Evolutionary conservation across 352 stramenopile species (phyloP).

Genomic region (Pythium graminicola): DNA sequence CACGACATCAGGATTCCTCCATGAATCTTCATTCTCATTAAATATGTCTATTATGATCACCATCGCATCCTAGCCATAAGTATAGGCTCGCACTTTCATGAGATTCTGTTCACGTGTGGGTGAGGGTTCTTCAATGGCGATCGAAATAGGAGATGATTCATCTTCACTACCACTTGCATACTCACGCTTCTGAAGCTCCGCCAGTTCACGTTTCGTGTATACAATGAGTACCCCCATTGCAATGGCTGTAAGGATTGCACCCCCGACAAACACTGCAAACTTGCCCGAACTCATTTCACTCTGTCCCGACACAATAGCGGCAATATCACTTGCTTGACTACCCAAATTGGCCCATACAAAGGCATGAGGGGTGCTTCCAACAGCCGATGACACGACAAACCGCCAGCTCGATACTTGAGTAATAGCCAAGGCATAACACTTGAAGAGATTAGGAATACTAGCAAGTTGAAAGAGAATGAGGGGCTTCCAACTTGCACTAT

Average conservation of each 20-base stretch:
- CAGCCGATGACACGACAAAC: slow-evolving; percentile 49
- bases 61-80: slow-evolving; percentile 10
- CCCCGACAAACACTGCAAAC: slow-evolving; percentile 38
- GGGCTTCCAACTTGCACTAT: slow-evolving; percentile 63
- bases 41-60: too few species aligned
- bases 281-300: slow-evolving; percentile 39
- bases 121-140: slow-evolving; percentile 17
- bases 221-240: slow-evolving; percentile 53
- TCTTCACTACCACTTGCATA: slow-evolving; percentile 48
- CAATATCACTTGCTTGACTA: slow-evolving; percentile 60
- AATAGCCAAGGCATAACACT: slow-evolving; percentile 73
- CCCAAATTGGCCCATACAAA: slow-evolving; percentile 70
- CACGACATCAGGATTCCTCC: too few species aligned
- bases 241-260: slow-evolving; percentile 37
- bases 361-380: slow-evolving; percentile 52
- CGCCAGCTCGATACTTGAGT: slow-evolving; percentile 49
- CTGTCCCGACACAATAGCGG: slow-evolving; percentile 43
- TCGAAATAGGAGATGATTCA: slow-evolving; percentile 13
- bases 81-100: slow-evolving; percentile 29
- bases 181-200: slow-evolving; percentile 54
- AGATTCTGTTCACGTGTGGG: slow-evolving; percentile 14
- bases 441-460: slow-evolving; percentile 73
- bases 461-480: slow-evolving; percentile 72
- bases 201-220: slow-evolving; percentile 59
- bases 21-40: too few species aligned